Percentiles rank a stretch among this genome's conserved stretches.
These are phyloP conservation scores for Adansonia rubrostipa DNA, from an alignment of 441 rosid species.

Conservation along the genomic window DNA sequence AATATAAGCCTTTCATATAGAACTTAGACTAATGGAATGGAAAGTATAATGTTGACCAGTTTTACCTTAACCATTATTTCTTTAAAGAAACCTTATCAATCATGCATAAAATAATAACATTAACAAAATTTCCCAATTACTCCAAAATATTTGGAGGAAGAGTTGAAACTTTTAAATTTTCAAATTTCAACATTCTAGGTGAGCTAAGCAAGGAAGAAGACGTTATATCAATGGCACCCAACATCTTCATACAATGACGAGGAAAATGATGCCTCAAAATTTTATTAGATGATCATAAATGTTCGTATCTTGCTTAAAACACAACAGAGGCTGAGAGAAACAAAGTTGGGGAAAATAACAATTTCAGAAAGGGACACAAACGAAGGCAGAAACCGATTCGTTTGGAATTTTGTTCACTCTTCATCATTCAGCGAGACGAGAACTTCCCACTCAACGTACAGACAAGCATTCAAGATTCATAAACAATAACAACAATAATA, in stretches of 20 bases:
- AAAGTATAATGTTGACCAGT: neutral
- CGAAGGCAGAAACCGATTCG: neutral
- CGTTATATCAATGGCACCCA: neutral
- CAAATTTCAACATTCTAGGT: neutral
- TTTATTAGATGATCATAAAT: neutral
- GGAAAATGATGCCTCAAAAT: neutral
- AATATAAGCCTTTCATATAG: neutral
- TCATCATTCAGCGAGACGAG: conserved; percentile 3
- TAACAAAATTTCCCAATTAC: neutral
- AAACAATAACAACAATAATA: neutral
- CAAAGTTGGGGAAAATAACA: conserved; percentile 4
- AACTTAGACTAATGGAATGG: neutral
- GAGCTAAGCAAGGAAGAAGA: neutral
- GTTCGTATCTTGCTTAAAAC: neutral
- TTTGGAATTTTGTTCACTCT: conserved; percentile 27
- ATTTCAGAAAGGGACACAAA: neutral
- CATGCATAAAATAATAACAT: neutral
- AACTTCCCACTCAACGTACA: neutral
- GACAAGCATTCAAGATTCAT: conserved; percentile 28
- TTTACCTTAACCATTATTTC: neutral
- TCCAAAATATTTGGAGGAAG: neutral
- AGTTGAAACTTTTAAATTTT: neutral
- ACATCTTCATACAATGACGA: neutral
- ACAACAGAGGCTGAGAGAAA: neutral
- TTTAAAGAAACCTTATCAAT: no score